phyloP scores from a whole-genome alignment of 257 asterid genomes.

The Rehmannia glutinosa region DNA sequence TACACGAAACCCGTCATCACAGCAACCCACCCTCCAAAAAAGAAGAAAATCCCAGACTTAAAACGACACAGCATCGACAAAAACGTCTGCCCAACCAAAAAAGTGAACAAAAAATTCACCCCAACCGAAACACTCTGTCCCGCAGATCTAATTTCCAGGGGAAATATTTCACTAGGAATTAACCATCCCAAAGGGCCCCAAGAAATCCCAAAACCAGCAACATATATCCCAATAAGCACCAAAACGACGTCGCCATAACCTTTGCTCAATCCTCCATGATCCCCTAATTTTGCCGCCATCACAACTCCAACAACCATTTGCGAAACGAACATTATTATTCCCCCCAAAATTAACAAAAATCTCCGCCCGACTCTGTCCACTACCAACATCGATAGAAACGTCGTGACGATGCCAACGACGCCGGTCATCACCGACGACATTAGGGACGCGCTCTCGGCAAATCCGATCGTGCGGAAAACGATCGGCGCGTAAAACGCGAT shows the following conservation, averaged over 20 bases:
- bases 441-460: constrained; percentile 43
- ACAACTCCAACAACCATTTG: constrained; percentile 31
- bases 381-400: constrained; percentile 11
- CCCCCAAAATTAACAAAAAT: constrained; percentile 25
- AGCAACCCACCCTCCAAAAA: constrained; percentile 48
- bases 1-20: constrained; percentile 36
- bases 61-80: constrained; percentile 45
- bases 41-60: constrained; percentile 46
- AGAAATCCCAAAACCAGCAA: constrained; percentile 40
- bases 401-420: constrained; percentile 10
- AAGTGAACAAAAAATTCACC: constrained; percentile 30
- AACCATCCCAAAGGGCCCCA: constrained; percentile 60
- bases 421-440: constrained; percentile 23
- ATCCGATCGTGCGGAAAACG: constrained; percentile 49
- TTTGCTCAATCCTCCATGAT: constrained; percentile 28
- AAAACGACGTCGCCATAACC: constrained; percentile 10
- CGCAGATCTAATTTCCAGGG: constrained; percentile 49
- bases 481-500: constrained; percentile 60
- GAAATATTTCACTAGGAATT: constrained; percentile 48
- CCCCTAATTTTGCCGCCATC: constrained; percentile 39
- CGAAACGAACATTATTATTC: constrained; percentile 26
- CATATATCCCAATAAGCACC: constrained; percentile 25
- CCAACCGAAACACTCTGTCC: constrained; percentile 46
- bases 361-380: constrained; percentile 42
- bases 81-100: constrained; percentile 43